Evolutionary conservation across 2,329 filamentous ascomycete species (phyloP).

Genomic region (Pseudogymnoascus verrucosus): DNA sequence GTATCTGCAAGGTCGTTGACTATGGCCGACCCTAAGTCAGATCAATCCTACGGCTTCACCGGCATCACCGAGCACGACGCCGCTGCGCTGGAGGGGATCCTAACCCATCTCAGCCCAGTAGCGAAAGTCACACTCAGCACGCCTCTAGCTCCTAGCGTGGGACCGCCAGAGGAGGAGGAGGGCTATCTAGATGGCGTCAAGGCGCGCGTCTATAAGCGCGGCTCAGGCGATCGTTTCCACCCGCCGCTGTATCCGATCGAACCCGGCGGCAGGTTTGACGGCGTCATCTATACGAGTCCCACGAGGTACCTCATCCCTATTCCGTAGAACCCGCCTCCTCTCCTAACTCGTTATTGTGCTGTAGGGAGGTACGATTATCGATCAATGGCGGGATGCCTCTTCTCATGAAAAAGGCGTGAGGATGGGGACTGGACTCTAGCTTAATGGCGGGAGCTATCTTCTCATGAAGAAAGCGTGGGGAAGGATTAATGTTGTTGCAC

Average conservation of each 20-base stretch:
- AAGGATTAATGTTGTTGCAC: no score
- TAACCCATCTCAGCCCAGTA: background rate
- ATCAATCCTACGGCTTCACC: background rate
- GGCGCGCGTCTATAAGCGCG: background rate
- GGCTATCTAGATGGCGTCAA: background rate
- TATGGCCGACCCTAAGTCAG: background rate
- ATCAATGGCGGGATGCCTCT: background rate
- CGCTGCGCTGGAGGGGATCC: background rate
- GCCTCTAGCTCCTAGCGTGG: background rate
- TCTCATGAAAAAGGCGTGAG: background rate
- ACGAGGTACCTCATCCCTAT: background rate
- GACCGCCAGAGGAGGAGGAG: background rate
- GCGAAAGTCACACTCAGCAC: background rate
- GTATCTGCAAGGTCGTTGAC: background rate
- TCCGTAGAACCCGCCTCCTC: background rate
- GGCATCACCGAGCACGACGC: background rate
- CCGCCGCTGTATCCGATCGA: background rate
- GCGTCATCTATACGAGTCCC: background rate
- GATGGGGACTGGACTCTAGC: background rate
- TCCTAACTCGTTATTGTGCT: background rate
- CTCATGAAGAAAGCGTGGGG: no score
- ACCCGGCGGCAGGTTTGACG: background rate
- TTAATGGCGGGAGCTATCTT: no score
- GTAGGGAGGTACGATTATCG: background rate
- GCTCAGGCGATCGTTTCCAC: background rate